Percentiles rank a stretch among this genome's conserved stretches.
Evolutionary conservation across 2,329 filamentous ascomycete genomes (phyloP).

Genomic region (Pestalotiopsis sp.): DNA sequence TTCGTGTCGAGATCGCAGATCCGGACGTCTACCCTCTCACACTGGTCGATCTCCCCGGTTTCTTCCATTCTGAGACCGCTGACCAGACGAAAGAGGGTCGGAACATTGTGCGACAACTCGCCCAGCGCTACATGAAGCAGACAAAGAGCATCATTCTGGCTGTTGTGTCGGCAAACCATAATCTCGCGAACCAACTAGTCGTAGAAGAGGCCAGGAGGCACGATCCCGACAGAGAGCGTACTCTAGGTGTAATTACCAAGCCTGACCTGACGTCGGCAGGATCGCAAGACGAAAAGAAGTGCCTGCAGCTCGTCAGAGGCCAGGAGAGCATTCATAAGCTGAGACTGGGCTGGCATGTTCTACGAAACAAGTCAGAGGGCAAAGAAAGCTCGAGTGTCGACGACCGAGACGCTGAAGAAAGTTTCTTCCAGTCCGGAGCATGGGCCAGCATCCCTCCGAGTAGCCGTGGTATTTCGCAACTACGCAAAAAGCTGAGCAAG

Average conservation of each 20-base stretch:
- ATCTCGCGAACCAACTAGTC: slow-evolving; percentile 58
- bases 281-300: slow-evolving; percentile 41
- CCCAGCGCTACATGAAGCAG: slow-evolving; percentile 54
- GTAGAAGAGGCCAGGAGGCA: slow-evolving; percentile 34
- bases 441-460: slow-evolving; percentile 30
- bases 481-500: slow-evolving; percentile 39
- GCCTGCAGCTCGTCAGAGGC: slow-evolving; percentile 37
- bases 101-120: slow-evolving; percentile 37
- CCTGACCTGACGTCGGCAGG: slow-evolving; percentile 46
- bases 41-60: slow-evolving; percentile 58
- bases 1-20: slow-evolving; percentile 48
- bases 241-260: slow-evolving; percentile 61
- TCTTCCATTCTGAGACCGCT: slow-evolving; percentile 36
- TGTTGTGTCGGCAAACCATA: slow-evolving; percentile 50
- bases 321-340: slow-evolving; percentile 53
- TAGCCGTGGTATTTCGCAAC: slow-evolving; percentile 36
- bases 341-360: slow-evolving; percentile 29
- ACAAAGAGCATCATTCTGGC: slow-evolving; percentile 57
- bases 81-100: slow-evolving; percentile 34
- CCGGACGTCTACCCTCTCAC: slow-evolving; percentile 49
- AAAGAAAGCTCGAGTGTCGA: slow-evolving; percentile 23
- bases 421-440: slow-evolving; percentile 32
- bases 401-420: slow-evolving; percentile 31
- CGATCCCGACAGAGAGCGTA: slow-evolving; percentile 42
- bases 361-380: slow-evolving; percentile 49